phyloP scores from a whole-genome alignment of 768 basidiomycete genomes.

The Cubamyces sp. region DNA sequence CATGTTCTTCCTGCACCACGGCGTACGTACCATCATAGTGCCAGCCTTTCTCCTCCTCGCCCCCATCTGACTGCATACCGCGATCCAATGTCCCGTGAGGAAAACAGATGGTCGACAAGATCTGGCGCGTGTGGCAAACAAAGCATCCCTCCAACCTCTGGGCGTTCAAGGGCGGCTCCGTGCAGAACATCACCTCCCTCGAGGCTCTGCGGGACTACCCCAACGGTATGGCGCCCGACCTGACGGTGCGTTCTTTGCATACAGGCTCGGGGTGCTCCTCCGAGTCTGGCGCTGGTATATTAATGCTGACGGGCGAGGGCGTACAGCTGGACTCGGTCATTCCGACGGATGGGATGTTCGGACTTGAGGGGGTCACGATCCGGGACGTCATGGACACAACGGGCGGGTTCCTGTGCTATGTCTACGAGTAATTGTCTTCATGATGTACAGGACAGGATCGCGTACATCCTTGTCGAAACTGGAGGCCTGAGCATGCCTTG shows the following conservation, averaged over 20 bases:
- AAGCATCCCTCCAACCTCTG: slow-evolving; percentile 29
- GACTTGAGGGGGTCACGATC: slow-evolving; percentile 26
- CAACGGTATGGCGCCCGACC: slow-evolving; percentile 32
- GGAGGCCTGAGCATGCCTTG: no score
- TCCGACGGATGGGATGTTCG: slow-evolving; percentile 35
- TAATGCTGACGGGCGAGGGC: neutral
- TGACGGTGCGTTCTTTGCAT: slow-evolving; percentile 29
- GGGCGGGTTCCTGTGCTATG: slow-evolving; percentile 40
- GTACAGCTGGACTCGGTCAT: slow-evolving; percentile 34
- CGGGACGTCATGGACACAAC: slow-evolving; percentile 38
- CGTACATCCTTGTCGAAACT: no score
- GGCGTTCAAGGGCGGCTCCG: slow-evolving; percentile 38
- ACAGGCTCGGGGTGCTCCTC: no score
- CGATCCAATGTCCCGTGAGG: neutral
- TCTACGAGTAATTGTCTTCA: slow-evolving; percentile 41
- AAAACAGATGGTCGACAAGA: slow-evolving; percentile 43
- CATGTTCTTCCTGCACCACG: slow-evolving; percentile 42
- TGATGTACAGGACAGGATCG: no score
- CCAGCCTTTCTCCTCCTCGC: neutral
- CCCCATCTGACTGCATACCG: neutral
- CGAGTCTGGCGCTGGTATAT: neutral
- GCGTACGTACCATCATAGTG: slow-evolving; percentile 30
- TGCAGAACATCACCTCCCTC: slow-evolving; percentile 31
- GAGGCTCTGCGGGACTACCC: slow-evolving; percentile 32
- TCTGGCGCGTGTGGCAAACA: slow-evolving; percentile 43